Percentiles rank a stretch among this genome's conserved stretches.
phyloP scores from a whole-genome alignment of 1,139 yeast species.

The Entelexis paramagnoliae region DNA sequence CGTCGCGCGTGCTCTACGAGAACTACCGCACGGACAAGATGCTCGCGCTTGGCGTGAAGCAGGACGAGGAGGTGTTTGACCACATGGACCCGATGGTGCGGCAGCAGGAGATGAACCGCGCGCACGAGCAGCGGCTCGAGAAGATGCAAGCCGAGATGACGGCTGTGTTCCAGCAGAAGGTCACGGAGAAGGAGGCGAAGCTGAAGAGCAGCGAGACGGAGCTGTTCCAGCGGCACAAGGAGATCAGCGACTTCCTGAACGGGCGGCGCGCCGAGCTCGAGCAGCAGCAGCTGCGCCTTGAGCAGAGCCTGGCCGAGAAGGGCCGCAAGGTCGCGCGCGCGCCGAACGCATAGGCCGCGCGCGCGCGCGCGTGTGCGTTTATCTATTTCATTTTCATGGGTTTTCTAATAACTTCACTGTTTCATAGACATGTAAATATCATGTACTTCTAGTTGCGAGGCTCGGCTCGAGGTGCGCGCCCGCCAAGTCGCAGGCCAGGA shows the following conservation, averaged over 20 bases:
- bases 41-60: constrained; percentile 73
- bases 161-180: constrained; percentile 92
- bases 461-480: no score
- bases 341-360: background rate
- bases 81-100: constrained; percentile 89
- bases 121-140: constrained; percentile 87
- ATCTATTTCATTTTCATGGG: background rate
- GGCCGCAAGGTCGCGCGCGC: constrained; percentile 13
- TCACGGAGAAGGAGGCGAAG: constrained; percentile 92
- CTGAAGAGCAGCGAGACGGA: constrained; percentile 96
- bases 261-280: constrained; percentile 83
- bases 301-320: constrained; percentile 34
- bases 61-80: constrained; percentile 82
- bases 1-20: constrained; percentile 70
- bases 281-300: constrained; percentile 79
- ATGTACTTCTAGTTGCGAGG: background rate
- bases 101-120: constrained; percentile 86
- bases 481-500: no score
- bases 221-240: constrained; percentile 88
- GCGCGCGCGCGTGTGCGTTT: no score
- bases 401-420: background rate
- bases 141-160: constrained; percentile 97
- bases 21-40: constrained; percentile 81
- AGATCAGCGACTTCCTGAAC: constrained; percentile 87
- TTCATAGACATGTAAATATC: background rate